Evolutionary conservation across 2,329 filamentous ascomycete genomes (phyloP).

Genomic region (Cercospora zeina): DNA sequence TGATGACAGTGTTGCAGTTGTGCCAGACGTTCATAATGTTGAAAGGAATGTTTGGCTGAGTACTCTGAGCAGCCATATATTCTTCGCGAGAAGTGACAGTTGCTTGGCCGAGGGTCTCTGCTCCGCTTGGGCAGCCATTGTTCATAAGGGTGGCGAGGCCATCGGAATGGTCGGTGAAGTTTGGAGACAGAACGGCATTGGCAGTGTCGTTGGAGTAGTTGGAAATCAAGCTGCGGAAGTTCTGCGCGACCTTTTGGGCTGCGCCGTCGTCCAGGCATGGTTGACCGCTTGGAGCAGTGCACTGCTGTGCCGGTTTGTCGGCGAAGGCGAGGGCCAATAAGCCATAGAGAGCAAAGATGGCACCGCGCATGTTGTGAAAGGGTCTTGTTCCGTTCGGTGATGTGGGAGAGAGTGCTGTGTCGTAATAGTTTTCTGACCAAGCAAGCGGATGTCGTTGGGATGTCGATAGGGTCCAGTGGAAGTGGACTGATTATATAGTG

Average conservation of each 20-base stretch:
- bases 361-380: neutral
- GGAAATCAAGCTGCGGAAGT: conserved; percentile 37
- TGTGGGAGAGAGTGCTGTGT: neutral
- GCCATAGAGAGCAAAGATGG: neutral
- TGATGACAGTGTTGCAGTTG: conserved; percentile 37
- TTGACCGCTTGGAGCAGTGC: conserved; percentile 9
- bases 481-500: neutral
- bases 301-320: conserved; percentile 10
- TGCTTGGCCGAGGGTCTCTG: conserved; percentile 28
- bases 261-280: conserved; percentile 34
- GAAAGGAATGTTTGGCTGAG: conserved; percentile 38
- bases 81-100: conserved; percentile 35
- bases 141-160: conserved; percentile 38
- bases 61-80: conserved; percentile 37
- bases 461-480: conserved; percentile 13
- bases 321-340: conserved; percentile 1
- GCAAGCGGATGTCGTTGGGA: conserved; percentile 7
- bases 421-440: conserved; percentile 11
- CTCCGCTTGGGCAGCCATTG: conserved; percentile 32
- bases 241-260: conserved; percentile 33
- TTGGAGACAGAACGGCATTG: conserved; percentile 27
- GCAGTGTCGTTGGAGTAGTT: conserved; percentile 36
- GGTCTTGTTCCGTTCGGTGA: neutral
- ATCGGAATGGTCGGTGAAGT: conserved; percentile 39
- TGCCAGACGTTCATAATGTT: conserved; percentile 39